Evolutionary conservation across 108 stramenopile genomes (phyloP).

Genomic region (Aurantiochytrium sp.): DNA sequence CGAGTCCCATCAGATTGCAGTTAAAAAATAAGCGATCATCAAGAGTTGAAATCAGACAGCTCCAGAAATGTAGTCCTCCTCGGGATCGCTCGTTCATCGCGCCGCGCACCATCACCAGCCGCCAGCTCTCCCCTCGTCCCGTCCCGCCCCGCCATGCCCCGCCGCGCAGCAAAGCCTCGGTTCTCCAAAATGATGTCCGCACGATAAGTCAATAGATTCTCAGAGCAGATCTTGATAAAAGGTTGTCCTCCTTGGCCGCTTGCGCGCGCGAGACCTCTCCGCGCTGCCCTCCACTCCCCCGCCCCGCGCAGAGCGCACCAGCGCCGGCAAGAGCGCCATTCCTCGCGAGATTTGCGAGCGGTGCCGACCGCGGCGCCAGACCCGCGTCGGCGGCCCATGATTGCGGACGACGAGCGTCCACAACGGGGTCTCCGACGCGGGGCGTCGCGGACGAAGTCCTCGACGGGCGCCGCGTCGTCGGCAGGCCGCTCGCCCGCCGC

Average conservation of each 20-base stretch:
- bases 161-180: neutral
- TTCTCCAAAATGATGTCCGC: constrained; percentile 24
- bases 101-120: too few relatives aligned
- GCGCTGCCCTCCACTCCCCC: neutral
- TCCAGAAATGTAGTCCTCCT: constrained; percentile 28
- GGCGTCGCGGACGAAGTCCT: too few relatives aligned
- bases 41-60: constrained; percentile 33
- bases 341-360: too few relatives aligned
- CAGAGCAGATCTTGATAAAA: constrained; percentile 1
- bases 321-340: neutral
- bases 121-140: too few relatives aligned
- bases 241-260: constrained; percentile 11
- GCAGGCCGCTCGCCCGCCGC: too few relatives aligned
- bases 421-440: too few relatives aligned
- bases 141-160: too few relatives aligned
- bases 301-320: neutral
- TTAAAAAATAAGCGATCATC: constrained; percentile 27
- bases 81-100: too few relatives aligned
- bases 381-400: too few relatives aligned
- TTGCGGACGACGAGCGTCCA: too few relatives aligned
- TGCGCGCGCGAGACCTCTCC: neutral
- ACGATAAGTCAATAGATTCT: neutral
- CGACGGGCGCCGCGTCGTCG: too few relatives aligned
- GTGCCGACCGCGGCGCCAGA: too few relatives aligned
- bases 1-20: constrained; percentile 27